Conservation (phyloP, 306 rosid genomes). For the Acacia crassicarpa region DNA sequence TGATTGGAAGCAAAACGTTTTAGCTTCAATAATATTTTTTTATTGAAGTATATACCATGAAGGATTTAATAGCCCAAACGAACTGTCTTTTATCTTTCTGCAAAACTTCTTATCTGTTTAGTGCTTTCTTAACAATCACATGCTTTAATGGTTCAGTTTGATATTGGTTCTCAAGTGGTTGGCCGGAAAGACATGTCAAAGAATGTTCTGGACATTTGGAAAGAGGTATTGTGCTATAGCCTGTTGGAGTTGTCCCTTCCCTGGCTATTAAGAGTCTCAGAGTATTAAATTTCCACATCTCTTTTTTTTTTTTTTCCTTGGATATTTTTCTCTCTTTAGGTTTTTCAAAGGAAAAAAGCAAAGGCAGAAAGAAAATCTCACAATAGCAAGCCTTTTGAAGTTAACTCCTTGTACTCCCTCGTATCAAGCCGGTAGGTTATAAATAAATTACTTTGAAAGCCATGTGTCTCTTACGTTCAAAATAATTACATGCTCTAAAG, state of each 20-base stretch:
- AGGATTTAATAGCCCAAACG: conserved; percentile 1
- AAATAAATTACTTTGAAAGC: conserved; percentile 31
- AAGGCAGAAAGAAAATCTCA: conserved; percentile 62
- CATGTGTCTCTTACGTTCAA: background rate
- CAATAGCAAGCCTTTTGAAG: conserved; percentile 47
- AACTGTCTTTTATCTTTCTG: background rate
- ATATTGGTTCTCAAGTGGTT: conserved; percentile 83
- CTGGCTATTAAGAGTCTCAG: conserved; percentile 13
- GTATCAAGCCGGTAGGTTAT: conserved; percentile 68
- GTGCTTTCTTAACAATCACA: conserved; percentile 16
- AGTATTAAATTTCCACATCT: conserved; percentile 15
- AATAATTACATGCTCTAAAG: conserved; percentile 13
- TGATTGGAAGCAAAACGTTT: background rate
- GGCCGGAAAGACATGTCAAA: conserved; percentile 81
- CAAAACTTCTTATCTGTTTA: background rate
- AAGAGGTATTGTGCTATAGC: conserved; percentile 54
- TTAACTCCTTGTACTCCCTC: conserved; percentile 70
- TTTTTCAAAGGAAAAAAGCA: conserved; percentile 70
- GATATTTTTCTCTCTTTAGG: conserved; percentile 44
- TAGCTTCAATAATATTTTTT: conserved; percentile 9
- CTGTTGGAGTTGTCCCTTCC: conserved; percentile 24
- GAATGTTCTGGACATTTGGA: conserved; percentile 83
- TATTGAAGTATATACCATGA: conserved; percentile 5
- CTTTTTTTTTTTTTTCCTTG: background rate
- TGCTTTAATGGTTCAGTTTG: conserved; percentile 63